Evolutionary conservation across 2,329 filamentous ascomycete species (phyloP), one percentile per base, ranked within the genome.

Genomic region (Torrubiella hemipterigena): DNA sequence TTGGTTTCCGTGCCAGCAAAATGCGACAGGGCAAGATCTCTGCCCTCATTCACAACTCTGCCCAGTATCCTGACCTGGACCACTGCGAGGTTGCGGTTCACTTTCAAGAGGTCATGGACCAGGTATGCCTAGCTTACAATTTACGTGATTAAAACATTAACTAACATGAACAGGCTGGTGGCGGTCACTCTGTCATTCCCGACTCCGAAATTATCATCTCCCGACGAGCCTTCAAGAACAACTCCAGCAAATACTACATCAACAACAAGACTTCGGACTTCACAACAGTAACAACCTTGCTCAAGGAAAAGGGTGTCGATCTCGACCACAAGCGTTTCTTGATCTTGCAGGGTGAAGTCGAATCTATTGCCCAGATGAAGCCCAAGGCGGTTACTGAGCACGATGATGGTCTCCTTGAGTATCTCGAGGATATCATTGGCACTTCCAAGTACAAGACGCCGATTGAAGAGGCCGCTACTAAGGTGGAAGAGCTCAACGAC

Each of bases 1-100:
- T 98, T 51, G 91, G 93, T 32, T 98, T 98, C 63, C 79, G 91
- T 37, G 91, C 91, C 25, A 96, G 89, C 67, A 98, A 98, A 61
- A 98, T 98, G 91, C 74, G 91, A 48, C 91, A 98, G 55, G 91
- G 91, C 49, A 98, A 98, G 61, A 86, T 98, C 29, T 98, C 91
- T 1, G 91, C 91, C 4, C 64, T 98, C 29, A 98, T 98, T 43
- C 91, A 98, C 61, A 98, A 96, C 54, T 96, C 91, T 10, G 87
- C 86, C 1, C 73, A 82, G 34, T 75, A 81, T 44, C 86, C 86
- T 0, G 73, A 95, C 45, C 61, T 98, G 14, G 83, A 93, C 29
- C 77, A 79, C 49, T 98, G 91, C 50, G 93, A 98, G 54, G 91
- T 98, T 9, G 83, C 93, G 34, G 93, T 98, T 4, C 84, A 95